Evolutionary conservation across 257 asterid genomes (phyloP).

Genomic region (Nicotiana attenuata): DNA sequence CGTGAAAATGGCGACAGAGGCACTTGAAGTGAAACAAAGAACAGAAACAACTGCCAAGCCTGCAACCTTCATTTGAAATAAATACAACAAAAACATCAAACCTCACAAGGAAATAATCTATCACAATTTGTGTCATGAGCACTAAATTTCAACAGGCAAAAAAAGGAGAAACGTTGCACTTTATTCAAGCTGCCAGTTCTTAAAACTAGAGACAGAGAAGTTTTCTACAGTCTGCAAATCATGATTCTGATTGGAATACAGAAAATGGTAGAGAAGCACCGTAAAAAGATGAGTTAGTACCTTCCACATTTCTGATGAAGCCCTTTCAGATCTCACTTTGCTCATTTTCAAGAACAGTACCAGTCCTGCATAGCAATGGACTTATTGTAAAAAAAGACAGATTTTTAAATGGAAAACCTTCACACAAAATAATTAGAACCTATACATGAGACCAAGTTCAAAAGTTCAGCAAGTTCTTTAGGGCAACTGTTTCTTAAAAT

Average conservation of each 20-base stretch:
- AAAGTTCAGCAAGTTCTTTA: neutral
- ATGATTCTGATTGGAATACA: neutral
- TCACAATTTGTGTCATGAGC: neutral
- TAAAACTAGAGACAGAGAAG: neutral
- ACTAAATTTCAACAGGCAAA: neutral
- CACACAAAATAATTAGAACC: neutral
- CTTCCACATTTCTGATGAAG: conserved; percentile 83
- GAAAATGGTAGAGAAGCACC: conserved; percentile 9
- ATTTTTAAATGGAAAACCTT: neutral
- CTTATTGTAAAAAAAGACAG: neutral
- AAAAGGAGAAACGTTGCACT: neutral
- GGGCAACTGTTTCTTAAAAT: neutral
- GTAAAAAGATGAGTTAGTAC: conserved; percentile 25
- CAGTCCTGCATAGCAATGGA: conserved; percentile 46
- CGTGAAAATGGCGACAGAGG: conserved; percentile 57
- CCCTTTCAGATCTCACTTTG: conserved; percentile 87
- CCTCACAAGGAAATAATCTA: neutral
- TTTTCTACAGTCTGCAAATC: neutral
- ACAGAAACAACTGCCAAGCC: conserved; percentile 84
- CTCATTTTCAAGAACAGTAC: conserved; percentile 83
- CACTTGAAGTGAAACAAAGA: conserved; percentile 80
- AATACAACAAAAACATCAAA: neutral
- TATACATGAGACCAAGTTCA: neutral
- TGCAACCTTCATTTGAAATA: conserved; percentile 57
- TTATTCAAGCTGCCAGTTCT: neutral